Conservation (phyloP, 2,329 filamentous ascomycete genomes). For the Plectosphaerella plurivora region DNA sequence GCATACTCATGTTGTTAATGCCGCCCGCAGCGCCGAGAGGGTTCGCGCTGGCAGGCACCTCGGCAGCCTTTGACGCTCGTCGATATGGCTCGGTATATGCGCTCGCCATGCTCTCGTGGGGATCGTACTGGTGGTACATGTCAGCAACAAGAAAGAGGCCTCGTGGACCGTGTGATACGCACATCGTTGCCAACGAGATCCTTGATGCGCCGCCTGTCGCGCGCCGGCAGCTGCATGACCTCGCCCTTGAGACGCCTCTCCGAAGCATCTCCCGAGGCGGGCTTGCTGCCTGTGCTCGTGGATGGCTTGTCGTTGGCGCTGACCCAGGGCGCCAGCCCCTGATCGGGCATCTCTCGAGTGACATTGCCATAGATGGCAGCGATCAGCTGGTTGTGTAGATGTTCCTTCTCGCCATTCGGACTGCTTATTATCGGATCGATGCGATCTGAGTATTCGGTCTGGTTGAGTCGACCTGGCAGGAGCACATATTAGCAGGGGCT, state of each 20-base stretch:
- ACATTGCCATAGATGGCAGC: constrained; percentile 65
- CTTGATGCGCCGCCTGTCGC: constrained; percentile 63
- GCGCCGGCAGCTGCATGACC: constrained; percentile 65
- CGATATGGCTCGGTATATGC: constrained; percentile 48
- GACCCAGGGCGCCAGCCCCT: constrained; percentile 65
- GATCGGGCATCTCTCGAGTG: constrained; percentile 64
- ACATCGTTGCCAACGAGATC: constrained; percentile 60
- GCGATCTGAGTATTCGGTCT: constrained; percentile 53
- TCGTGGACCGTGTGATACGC: constrained; percentile 15
- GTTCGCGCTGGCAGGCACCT: constrained; percentile 64
- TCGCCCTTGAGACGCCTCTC: constrained; percentile 64
- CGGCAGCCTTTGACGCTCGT: constrained; percentile 41
- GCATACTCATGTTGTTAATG: constrained; percentile 75
- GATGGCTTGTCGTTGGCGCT: constrained; percentile 66
- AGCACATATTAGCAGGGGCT: background rate
- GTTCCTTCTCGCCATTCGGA: constrained; percentile 53
- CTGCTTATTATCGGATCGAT: constrained; percentile 58
- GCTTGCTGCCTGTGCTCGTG: constrained; percentile 52
- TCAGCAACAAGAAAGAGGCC: background rate
- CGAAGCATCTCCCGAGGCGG: constrained; percentile 59
- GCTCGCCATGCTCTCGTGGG: constrained; percentile 47
- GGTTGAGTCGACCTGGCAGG: constrained; percentile 55
- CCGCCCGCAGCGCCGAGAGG: constrained; percentile 29
- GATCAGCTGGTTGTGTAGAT: constrained; percentile 65
- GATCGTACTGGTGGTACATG: constrained; percentile 41